Conservation (phyloP, 2,329 filamentous ascomycete genomes). For the Ceratocystis colombiana region DNA sequence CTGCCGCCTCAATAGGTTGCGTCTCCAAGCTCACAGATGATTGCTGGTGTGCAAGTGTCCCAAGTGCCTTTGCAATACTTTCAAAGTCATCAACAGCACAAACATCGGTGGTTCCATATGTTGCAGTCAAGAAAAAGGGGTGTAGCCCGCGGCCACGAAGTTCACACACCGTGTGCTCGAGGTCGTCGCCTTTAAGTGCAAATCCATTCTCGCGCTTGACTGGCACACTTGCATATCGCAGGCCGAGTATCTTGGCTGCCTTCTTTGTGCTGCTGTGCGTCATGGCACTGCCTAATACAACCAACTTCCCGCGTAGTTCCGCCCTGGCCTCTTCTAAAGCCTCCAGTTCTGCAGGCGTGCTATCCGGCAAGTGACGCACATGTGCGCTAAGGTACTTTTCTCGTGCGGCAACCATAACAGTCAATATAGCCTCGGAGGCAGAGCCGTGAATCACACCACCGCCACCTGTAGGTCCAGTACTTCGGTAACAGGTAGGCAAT, state of each 20-base stretch:
- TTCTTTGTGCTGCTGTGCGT: slow-evolving; percentile 81
- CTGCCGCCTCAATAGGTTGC: background rate
- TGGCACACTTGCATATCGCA: slow-evolving; percentile 63
- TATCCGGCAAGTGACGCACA: slow-evolving; percentile 41
- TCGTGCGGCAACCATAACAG: slow-evolving; percentile 74
- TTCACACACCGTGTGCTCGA: slow-evolving; percentile 53
- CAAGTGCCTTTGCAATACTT: slow-evolving; percentile 48
- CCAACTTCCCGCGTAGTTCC: slow-evolving; percentile 49
- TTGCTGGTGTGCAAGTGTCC: background rate
- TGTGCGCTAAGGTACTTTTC: slow-evolving; percentile 63
- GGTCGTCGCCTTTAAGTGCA: slow-evolving; percentile 54
- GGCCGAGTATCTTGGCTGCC: slow-evolving; percentile 73
- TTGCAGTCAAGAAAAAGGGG: slow-evolving; percentile 78
- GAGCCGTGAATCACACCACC: slow-evolving; percentile 93
- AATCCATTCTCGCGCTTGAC: slow-evolving; percentile 54
- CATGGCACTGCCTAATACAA: slow-evolving; percentile 69
- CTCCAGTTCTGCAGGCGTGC: slow-evolving; percentile 26
- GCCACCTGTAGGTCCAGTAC: slow-evolving; percentile 48
- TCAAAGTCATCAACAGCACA: slow-evolving; percentile 78
- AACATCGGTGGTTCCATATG: slow-evolving; percentile 76
- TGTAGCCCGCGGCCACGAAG: slow-evolving; percentile 60
- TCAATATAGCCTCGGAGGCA: slow-evolving; percentile 78
- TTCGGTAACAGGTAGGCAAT: slow-evolving; percentile 64
- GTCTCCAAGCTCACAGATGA: background rate
- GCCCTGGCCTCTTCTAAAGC: slow-evolving; percentile 57